Conservation (phyloP, 2,329 filamentous ascomycete species). For the Pseudogymnoascus sp. region DNA sequence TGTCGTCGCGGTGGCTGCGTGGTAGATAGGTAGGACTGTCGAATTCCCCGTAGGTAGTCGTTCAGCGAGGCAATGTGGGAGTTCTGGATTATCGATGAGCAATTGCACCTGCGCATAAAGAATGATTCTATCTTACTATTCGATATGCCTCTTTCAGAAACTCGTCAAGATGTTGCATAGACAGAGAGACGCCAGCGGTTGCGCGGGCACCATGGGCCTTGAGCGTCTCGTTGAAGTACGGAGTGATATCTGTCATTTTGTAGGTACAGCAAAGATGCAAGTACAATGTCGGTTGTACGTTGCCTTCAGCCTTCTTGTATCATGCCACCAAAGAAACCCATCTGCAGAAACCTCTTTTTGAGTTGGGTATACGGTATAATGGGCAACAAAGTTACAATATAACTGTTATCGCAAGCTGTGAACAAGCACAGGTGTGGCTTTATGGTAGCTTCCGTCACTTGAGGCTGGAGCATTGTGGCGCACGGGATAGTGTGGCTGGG, state of each 20-base stretch:
- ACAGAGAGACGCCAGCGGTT: slow-evolving; percentile 27
- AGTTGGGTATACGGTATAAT: neutral
- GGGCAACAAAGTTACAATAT: neutral
- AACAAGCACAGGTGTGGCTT: neutral
- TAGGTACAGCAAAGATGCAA: neutral
- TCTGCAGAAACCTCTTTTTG: neutral
- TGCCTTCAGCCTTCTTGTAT: neutral
- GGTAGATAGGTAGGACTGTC: slow-evolving; percentile 84
- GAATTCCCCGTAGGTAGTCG: slow-evolving; percentile 70
- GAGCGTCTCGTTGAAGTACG: slow-evolving; percentile 60
- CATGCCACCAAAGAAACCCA: neutral
- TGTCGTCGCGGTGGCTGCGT: slow-evolving; percentile 49
- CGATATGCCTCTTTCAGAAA: slow-evolving; percentile 91
- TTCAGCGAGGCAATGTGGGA: slow-evolving; percentile 75
- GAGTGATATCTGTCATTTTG: slow-evolving; percentile 54
- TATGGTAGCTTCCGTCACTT: slow-evolving; percentile 1
- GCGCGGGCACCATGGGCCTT: slow-evolving; percentile 46
- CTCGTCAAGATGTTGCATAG: slow-evolving; percentile 56
- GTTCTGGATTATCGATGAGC: slow-evolving; percentile 48
- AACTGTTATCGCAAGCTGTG: neutral
- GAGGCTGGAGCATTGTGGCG: slow-evolving; percentile 1
- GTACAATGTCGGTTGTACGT: neutral
- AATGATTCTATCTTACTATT: slow-evolving; percentile 53
- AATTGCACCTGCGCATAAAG: slow-evolving; percentile 12
- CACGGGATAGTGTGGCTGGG: neutral